Base-by-base conservation (phyloP, 192 early-diverging fungal genomes). In the Linderina pennispora region DNA sequence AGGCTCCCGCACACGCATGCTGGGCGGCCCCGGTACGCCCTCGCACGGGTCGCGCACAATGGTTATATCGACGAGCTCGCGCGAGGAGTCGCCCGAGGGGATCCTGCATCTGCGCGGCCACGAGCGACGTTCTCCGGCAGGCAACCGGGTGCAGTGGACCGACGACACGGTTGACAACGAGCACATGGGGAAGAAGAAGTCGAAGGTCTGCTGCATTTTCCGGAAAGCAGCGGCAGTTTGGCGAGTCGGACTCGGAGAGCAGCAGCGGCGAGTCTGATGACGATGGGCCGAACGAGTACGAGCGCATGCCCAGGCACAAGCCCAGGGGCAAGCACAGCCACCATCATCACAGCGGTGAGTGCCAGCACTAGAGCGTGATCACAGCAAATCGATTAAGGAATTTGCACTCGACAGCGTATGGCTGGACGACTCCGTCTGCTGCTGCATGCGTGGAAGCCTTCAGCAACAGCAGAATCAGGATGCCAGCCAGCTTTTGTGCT, bases 141-240 rank as follows among this genome's bases (percentile, higher is more conserved):
- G n/a, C n/a, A n/a, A n/a, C n/a, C 52, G 41, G 10, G 62, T 77
- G 34, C 57, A 45, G 48, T 77, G 75, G 70, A 44, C 53, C n/a
- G 50, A 42, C 19, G 63, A 53, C 25, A 65, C 61, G 8, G 70
- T 77, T 15, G 69, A 77, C 53, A 74, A 77, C 55, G 75, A 77
- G 49, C 22, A 50, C 25, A 33, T 74, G 53, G 21, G 40, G 22
- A 40, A 41, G 33, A 77, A 77, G 45, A 69, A 62, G 54, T 65
- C 62, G 48, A 77, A 77, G 28, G 62, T 77, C 5, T 74, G 75
- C 55, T 77, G 75, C 38, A 77, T 77, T 16, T 74, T 48, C 45
- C 56, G 52, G 24, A 52, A n/a, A 60, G 32, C 37, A 60, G 47
- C 65, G 70, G 8, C 25, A 31, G 24, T 73, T 68, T 15, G 75